A percentile compares a stretch with the other conserved stretches of the same genome.
These are phyloP conservation scores for Hymenoscyphus repandus DNA, from an alignment of 2,329 filamentous ascomycete species.

Conservation along the genomic window DNA sequence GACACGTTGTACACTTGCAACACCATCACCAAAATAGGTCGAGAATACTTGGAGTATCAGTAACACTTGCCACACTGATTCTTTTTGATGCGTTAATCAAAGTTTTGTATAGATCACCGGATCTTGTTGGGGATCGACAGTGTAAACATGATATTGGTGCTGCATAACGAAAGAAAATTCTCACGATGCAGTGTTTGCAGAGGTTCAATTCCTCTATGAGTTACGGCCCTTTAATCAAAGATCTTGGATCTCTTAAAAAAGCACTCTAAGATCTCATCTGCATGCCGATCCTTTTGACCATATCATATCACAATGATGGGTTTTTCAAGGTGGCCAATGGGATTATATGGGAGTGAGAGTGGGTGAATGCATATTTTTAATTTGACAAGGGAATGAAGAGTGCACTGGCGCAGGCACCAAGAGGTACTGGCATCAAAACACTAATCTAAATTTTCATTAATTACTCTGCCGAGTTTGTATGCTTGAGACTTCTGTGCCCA, in stretches of 20 bases:
- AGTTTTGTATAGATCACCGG: too few species aligned
- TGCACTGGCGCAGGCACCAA: neutral
- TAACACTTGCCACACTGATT: too few species aligned
- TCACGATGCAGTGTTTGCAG: too few species aligned
- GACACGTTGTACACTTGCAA: too few species aligned
- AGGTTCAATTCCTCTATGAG: neutral
- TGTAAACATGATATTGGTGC: too few species aligned
- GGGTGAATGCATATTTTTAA: neutral
- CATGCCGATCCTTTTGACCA: neutral
- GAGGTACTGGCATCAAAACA: neutral
- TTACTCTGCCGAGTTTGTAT: neutral
- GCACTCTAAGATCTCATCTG: neutral
- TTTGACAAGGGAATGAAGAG: neutral
- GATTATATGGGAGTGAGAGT: neutral
- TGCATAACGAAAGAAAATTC: too few species aligned
- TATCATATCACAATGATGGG: neutral
- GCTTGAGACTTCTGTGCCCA: too few species aligned
- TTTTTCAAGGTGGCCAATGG: neutral
- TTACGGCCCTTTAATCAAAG: neutral
- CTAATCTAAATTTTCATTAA: neutral
- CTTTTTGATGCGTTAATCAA: too few species aligned
- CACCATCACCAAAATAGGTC: too few species aligned
- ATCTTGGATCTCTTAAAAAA: neutral
- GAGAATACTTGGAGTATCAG: too few species aligned
- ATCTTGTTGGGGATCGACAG: too few species aligned